Percentiles rank a stretch among this genome's conserved stretches.
phyloP scores from a whole-genome alignment of 805 yeast species.

The Nadsonia fulvescens region DNA sequence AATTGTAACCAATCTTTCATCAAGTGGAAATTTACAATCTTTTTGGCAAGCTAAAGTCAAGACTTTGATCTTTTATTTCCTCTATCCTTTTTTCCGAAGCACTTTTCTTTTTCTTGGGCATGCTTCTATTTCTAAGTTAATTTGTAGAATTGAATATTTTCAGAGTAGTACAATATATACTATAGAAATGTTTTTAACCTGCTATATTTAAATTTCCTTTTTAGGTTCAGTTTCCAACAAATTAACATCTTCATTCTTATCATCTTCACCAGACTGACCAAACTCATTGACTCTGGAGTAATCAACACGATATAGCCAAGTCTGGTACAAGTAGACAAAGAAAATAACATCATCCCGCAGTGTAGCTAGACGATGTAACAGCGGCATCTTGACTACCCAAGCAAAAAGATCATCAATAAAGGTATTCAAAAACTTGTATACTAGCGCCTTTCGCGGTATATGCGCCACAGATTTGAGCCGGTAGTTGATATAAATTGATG shows the following conservation, averaged over 20 bases:
- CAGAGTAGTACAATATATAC: no score
- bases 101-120: no score
- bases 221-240: neutral
- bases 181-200: no score
- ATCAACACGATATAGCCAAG: conserved; percentile 25
- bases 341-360: conserved; percentile 25
- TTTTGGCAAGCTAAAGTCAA: no score
- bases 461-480: conserved; percentile 26
- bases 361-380: conserved; percentile 24
- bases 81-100: no score
- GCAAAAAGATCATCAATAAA: conserved; percentile 26
- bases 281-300: conserved; percentile 22
- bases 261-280: conserved; percentile 17
- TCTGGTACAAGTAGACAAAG: conserved; percentile 23
- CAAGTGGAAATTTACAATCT: no score
- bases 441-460: conserved; percentile 24
- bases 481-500: conserved; percentile 25
- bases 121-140: no score
- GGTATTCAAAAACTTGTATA: conserved; percentile 24
- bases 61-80: no score
- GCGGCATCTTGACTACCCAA: conserved; percentile 26
- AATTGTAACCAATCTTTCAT: no score
- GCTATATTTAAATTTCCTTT: no score
- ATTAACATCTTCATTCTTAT: conserved; percentile 7
- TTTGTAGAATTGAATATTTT: no score